Evolutionary conservation across 495 filamentous ascomycete genomes (phyloP).

Genomic region (Evernia prunastri): DNA sequence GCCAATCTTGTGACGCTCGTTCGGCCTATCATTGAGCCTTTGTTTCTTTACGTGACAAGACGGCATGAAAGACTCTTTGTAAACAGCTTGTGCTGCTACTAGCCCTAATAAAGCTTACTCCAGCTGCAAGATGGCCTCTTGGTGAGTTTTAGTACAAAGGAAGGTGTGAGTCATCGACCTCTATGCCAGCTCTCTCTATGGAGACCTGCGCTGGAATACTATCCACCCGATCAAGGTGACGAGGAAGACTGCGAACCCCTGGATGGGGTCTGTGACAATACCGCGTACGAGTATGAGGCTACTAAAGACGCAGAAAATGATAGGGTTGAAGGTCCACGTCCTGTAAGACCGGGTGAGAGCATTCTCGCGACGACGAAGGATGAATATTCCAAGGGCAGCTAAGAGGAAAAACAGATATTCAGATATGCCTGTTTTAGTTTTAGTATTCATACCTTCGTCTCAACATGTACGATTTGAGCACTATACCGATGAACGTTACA

Average conservation of each 20-base stretch:
- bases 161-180: too few species aligned
- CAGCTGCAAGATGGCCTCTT: too few species aligned
- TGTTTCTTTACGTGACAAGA: too few species aligned
- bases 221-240: slow-evolving; percentile 3
- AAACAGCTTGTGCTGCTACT: too few species aligned
- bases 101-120: too few species aligned
- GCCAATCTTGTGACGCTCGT: too few species aligned
- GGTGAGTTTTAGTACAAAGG: too few species aligned
- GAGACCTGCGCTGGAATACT: slow-evolving; percentile 1
- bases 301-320: slow-evolving; percentile 7
- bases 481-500: neutral
- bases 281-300: neutral
- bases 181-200: too few species aligned
- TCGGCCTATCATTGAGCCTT: too few species aligned
- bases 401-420: slow-evolving; percentile 11
- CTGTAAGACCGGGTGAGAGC: neutral
- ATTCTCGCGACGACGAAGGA: slow-evolving; percentile 5
- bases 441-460: neutral
- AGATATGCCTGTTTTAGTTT: neutral
- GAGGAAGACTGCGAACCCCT: slow-evolving; percentile 10
- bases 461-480: neutral
- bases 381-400: neutral
- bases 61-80: too few species aligned
- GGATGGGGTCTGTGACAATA: neutral
- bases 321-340: slow-evolving; percentile 6